Conservation (phyloP, 2,329 filamentous ascomycete genomes). For the Colletotrichum filicis region DNA sequence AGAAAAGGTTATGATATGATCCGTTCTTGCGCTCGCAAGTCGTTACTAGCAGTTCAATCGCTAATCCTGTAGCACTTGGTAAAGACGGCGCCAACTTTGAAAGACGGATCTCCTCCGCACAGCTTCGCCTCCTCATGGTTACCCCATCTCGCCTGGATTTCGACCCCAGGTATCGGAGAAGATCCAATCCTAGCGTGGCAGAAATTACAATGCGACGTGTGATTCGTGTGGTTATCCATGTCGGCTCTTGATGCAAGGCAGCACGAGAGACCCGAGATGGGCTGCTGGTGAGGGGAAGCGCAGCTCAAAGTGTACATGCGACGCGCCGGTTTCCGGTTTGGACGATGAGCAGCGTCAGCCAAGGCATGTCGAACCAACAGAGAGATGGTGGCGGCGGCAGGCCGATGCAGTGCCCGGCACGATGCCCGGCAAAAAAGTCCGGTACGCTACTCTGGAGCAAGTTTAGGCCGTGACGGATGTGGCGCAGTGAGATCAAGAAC, state of each 20-base stretch:
- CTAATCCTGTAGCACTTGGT: neutral
- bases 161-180: neutral
- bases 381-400: conserved; percentile 4
- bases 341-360: conserved; percentile 22
- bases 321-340: conserved; percentile 5
- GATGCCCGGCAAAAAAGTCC: conserved; percentile 6
- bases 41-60: neutral
- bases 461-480: neutral
- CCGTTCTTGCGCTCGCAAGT: neutral
- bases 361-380: conserved; percentile 3
- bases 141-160: conserved; percentile 11
- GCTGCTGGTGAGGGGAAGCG: neutral
- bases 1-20: neutral
- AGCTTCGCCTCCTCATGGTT: conserved; percentile 2
- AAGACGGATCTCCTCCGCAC: conserved; percentile 19
- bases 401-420: conserved; percentile 10
- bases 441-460: neutral
- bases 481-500: neutral
- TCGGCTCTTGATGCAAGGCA: conserved; percentile 12
- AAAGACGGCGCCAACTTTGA: neutral
- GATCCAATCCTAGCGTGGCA: neutral
- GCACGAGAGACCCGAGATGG: neutral
- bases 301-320: neutral
- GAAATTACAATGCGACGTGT: neutral
- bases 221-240: conserved; percentile 3